Base-by-base conservation (phyloP, 495 filamentous ascomycete species). In the Pseudoneurospora amorphoporcata region DNA sequence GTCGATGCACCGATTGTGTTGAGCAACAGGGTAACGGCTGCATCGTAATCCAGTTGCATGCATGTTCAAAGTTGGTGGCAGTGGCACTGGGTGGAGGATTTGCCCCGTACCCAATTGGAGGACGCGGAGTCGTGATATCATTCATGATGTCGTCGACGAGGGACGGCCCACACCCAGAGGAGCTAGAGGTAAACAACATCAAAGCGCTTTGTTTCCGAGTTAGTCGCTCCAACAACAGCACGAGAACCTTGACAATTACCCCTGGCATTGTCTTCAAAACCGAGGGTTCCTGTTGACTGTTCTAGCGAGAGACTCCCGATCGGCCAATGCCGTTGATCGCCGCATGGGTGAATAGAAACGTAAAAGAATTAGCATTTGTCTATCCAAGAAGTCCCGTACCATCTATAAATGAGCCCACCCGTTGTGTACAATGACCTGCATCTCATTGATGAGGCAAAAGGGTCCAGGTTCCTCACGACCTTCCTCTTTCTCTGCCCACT, bases 391-490 rank as follows among this genome's bases (percentile, higher is more conserved):
- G 23, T 65, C 29, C 53, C 29, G 14, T 65, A 65, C 53, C 53
- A 70, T 19, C 72, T 77, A 93, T 65, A 94, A 83, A 86, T 94
- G 92, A 70, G 84, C 86, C 92, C 92, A 95, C 19, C 92, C 92
- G 79, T 91, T 91, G 68, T 84, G 74, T 76, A 88, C 86, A 73
- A 95, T 82, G 43, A 95, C 87, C 79, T 95, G 92, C 92, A 94
- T 94, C 83, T 94, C 92, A 81, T 94, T 90, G 69, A 94, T 88
- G 71, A 94, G 81, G 77, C 92, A 95, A 68, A 87, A 85, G 61
- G 82, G 82, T n/a, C 88, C 90, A 1, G 79, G 83, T 73, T 92
- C 89, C 47, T 82, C 76, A 70, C 74, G 71, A 29, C 77, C 81
- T 45, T 80, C 79, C 39, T 78, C 78, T 61, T 78, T 70, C 83